A percentile compares a stretch with the other conserved stretches of the same genome.
phyloP scores from a whole-genome alignment of 2,329 filamentous ascomycete species.

The Mycosphaerella sp. region DNA sequence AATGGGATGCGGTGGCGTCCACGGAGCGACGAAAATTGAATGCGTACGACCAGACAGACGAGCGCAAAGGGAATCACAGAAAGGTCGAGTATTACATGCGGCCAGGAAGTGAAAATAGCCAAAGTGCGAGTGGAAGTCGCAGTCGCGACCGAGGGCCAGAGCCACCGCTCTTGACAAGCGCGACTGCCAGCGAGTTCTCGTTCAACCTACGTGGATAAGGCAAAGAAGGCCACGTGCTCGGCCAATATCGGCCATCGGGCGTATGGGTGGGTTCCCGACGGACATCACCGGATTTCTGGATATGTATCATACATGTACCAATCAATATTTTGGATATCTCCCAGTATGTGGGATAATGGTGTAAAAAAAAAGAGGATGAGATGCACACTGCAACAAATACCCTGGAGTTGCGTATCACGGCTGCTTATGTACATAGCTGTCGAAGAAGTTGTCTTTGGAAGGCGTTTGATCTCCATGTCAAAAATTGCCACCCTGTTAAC shows the following conservation, averaged over 20 bases:
- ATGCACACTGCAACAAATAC: no score
- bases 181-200: conserved; percentile 23
- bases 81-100: conserved; percentile 11
- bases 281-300: neutral
- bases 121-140: conserved; percentile 4
- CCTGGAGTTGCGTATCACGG: no score
- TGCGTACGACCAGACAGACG: conserved; percentile 21
- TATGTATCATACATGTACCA: neutral
- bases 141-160: conserved; percentile 14
- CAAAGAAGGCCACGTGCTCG: neutral
- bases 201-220: conserved; percentile 15
- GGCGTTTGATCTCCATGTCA: no score
- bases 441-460: no score
- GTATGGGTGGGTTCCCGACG: neutral
- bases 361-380: neutral
- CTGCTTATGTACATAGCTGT: no score
- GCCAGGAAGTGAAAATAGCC: conserved; percentile 10
- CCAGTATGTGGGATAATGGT: neutral
- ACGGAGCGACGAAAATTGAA: conserved; percentile 19
- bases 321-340: neutral
- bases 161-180: conserved; percentile 10
- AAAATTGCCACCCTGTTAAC: neutral
- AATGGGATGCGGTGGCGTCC: conserved; percentile 25
- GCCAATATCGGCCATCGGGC: neutral
- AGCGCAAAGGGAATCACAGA: conserved; percentile 14